These are phyloP conservation scores for Ploettnerulaceae sp. DNA, from an alignment of 2,329 filamentous ascomycete genomes.

Conservation along the genomic window DNA sequence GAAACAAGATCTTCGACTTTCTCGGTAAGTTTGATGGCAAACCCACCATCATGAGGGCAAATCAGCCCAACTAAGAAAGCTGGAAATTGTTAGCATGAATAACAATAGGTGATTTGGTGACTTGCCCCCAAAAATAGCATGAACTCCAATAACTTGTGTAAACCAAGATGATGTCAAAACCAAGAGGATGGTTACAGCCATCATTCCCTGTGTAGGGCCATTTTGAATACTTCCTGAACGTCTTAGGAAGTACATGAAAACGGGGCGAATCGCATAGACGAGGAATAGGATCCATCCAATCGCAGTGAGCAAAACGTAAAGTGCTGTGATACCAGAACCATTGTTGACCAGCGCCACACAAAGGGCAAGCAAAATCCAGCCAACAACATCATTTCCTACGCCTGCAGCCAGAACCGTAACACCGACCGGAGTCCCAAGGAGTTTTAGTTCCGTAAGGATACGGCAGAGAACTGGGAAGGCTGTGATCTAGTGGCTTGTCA, in stretches of 20 bases:
- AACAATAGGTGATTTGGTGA: background rate
- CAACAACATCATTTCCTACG: slow-evolving; percentile 86
- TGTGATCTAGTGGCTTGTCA: slow-evolving; percentile 55
- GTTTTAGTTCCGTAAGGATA: slow-evolving; percentile 85
- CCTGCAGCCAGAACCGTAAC: slow-evolving; percentile 86
- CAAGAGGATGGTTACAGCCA: slow-evolving; percentile 76
- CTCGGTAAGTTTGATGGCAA: slow-evolving; percentile 85
- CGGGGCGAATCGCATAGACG: slow-evolving; percentile 65
- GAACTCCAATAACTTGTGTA: slow-evolving; percentile 84
- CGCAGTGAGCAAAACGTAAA: slow-evolving; percentile 76
- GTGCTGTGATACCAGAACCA: slow-evolving; percentile 70
- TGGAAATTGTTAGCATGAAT: slow-evolving; percentile 11
- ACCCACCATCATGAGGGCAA: slow-evolving; percentile 83
- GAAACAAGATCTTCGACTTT: slow-evolving; percentile 91
- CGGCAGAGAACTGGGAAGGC: slow-evolving; percentile 88
- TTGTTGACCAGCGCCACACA: slow-evolving; percentile 93
- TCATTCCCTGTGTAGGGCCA: slow-evolving; percentile 79
- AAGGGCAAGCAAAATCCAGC: slow-evolving; percentile 88
- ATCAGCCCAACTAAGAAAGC: slow-evolving; percentile 87
- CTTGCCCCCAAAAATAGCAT: slow-evolving; percentile 75
- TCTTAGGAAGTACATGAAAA: slow-evolving; percentile 68
- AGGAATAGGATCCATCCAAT: slow-evolving; percentile 74
- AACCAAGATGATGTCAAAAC: slow-evolving; percentile 79
- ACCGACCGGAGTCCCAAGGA: slow-evolving; percentile 77
- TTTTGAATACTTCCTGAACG: slow-evolving; percentile 76